A percentile compares a stretch with the other conserved stretches of the same genome.
Conservation (phyloP, 495 filamentous ascomycete species). For the Xylaria cubensis region DNA sequence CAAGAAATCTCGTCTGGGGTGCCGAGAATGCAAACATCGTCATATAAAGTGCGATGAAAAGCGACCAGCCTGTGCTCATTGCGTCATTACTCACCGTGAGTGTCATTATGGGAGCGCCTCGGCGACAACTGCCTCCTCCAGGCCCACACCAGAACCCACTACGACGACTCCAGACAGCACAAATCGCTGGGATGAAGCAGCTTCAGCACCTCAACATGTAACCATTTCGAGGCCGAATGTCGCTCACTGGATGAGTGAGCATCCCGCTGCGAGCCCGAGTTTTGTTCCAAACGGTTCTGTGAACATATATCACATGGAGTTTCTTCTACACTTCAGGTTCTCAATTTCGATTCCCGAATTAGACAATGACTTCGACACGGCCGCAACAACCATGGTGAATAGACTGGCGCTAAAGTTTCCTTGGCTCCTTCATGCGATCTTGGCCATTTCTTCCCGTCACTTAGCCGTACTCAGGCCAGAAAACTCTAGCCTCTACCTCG, state of each 20-base stretch:
- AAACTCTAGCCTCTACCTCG: conserved; percentile 31
- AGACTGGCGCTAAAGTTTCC: conserved; percentile 39
- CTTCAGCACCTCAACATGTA: not conserved
- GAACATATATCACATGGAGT: conserved; percentile 48
- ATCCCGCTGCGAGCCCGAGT: not conserved
- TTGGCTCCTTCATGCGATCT: conserved; percentile 45
- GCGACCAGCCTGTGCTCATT: conserved; percentile 25
- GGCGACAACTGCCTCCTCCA: not conserved
- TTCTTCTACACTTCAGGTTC: conserved; percentile 43
- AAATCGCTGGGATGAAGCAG: not conserved
- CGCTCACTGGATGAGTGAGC: not conserved
- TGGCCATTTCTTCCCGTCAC: conserved; percentile 46
- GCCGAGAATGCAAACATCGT: conserved; percentile 48
- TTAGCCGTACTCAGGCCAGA: conserved; percentile 39
- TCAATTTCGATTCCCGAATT: conserved; percentile 39
- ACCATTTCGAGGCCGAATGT: not conserved
- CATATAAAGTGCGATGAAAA: conserved; percentile 43
- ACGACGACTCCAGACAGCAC: not conserved
- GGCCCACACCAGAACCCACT: not conserved
- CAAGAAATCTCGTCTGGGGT: conserved; percentile 47
- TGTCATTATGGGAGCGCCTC: not conserved
- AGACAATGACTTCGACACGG: conserved; percentile 10
- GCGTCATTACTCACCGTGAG: conserved; percentile 19
- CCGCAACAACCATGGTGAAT: conserved; percentile 28
- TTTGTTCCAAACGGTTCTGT: conserved; percentile 26